Conservation (phyloP, 495 filamentous ascomycete genomes). For the Cladorrhinum samala region DNA sequence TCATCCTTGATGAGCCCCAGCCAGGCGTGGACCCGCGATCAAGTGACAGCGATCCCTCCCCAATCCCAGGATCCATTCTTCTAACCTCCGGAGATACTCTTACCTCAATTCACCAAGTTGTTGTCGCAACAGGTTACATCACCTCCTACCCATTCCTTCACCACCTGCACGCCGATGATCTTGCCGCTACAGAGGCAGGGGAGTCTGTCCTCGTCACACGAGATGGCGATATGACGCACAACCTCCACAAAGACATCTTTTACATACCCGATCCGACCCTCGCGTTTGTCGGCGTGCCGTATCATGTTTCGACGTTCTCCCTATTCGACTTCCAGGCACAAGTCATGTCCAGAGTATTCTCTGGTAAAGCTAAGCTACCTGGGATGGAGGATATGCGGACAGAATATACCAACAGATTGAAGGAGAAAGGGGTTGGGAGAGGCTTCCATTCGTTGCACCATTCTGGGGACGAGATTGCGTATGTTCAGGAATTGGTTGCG, state of each 20-base stretch:
- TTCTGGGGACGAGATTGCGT: slow-evolving; percentile 42
- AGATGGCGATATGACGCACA: slow-evolving; percentile 59
- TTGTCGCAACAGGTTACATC: slow-evolving; percentile 62
- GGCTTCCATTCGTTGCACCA: slow-evolving; percentile 48
- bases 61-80: slow-evolving; percentile 20
- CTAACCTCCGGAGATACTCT: slow-evolving; percentile 38
- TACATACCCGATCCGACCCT: slow-evolving; percentile 60
- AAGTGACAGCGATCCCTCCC: background rate
- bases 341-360: slow-evolving; percentile 50
- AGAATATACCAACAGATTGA: slow-evolving; percentile 45
- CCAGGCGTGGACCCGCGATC: background rate
- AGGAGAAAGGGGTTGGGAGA: slow-evolving; percentile 43
- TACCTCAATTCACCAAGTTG: slow-evolving; percentile 46
- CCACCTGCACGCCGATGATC: slow-evolving; percentile 36
- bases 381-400: slow-evolving; percentile 38
- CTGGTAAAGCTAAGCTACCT: slow-evolving; percentile 48
- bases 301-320: slow-evolving; percentile 56
- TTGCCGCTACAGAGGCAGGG: slow-evolving; percentile 31
- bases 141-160: slow-evolving; percentile 54
- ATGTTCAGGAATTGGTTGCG: slow-evolving; percentile 47
- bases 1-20: slow-evolving; percentile 10
- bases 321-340: slow-evolving; percentile 63
- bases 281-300: slow-evolving; percentile 55
- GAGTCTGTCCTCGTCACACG: slow-evolving; percentile 50
- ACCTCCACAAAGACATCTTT: slow-evolving; percentile 61